These are phyloP conservation scores for Litchi chinensis DNA, from an alignment of 345 rosid genomes.

Conservation along the genomic window DNA sequence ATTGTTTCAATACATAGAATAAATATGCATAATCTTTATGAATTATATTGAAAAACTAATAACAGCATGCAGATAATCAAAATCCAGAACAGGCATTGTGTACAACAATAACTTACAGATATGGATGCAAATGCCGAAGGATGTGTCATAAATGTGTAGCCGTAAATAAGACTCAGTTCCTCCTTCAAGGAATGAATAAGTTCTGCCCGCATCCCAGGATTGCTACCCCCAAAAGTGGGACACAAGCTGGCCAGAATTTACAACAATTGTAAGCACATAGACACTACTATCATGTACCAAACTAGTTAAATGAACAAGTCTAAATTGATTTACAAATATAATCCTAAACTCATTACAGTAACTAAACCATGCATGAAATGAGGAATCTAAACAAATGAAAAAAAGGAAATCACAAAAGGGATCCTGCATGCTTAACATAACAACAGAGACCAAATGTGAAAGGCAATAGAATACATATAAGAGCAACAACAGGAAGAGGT, in stretches of 20 bases:
- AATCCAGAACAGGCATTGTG: neutral
- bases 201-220: constrained; percentile 80
- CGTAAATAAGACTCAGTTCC: constrained; percentile 74
- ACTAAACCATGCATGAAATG: neutral
- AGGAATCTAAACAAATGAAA: neutral
- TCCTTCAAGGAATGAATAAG: constrained; percentile 79
- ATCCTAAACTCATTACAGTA: neutral
- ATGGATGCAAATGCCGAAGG: constrained; percentile 86
- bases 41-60: neutral
- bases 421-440: neutral
- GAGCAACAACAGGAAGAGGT: neutral
- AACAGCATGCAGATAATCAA: neutral
- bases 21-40: neutral
- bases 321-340: neutral
- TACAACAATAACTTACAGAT: constrained; percentile 56
- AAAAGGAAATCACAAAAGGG: neutral
- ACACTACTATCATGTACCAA: neutral
- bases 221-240: constrained; percentile 91
- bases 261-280: constrained; percentile 4
- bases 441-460: neutral
- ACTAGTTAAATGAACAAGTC: neutral
- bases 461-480: neutral
- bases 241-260: constrained; percentile 49
- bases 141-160: constrained; percentile 58
- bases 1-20: neutral